Percentiles rank a stretch among this genome's conserved stretches.
These are phyloP conservation scores for Auricularia sp. DNA, from an alignment of 768 basidiomycete genomes.

Conservation along the genomic window DNA sequence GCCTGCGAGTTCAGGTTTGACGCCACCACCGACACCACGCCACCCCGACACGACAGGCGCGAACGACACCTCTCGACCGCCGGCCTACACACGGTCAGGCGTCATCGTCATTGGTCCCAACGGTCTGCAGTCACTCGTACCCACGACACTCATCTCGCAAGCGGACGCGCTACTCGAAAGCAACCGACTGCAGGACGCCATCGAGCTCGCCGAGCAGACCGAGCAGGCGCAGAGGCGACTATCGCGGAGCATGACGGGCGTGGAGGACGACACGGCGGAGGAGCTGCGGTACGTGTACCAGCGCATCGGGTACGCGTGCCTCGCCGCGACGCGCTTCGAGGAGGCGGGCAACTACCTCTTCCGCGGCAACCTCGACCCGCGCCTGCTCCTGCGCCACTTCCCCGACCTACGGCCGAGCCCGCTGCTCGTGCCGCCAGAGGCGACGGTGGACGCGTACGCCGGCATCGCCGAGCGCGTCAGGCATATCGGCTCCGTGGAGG, in stretches of 20 bases:
- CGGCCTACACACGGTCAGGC: conserved; percentile 27
- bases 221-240: conserved; percentile 51
- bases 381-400: conserved; percentile 71
- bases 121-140: conserved; percentile 55
- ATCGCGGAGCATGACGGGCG: conserved; percentile 34
- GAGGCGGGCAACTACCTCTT: conserved; percentile 73
- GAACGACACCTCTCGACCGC: neutral
- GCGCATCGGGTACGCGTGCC: conserved; percentile 68
- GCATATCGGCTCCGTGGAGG: conserved; percentile 57
- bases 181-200: conserved; percentile 55
- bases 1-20: conserved; percentile 6
- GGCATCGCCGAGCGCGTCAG: conserved; percentile 70
- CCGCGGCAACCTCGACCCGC: conserved; percentile 74
- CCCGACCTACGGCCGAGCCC: conserved; percentile 62
- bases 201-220: conserved; percentile 48
- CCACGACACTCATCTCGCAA: conserved; percentile 63
- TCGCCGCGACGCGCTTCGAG: conserved; percentile 72
- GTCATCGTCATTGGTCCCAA: conserved; percentile 53
- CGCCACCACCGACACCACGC: conserved; percentile 10
- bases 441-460: conserved; percentile 62
- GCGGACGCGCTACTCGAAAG: conserved; percentile 56
- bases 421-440: conserved; percentile 20
- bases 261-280: conserved; percentile 40
- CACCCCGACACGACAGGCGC: neutral
- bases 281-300: conserved; percentile 74